Evolutionary conservation across 495 filamentous ascomycete genomes (phyloP), one percentile per base, ranked within the genome.

Genomic region (Lindgomyces ingoldianus): DNA sequence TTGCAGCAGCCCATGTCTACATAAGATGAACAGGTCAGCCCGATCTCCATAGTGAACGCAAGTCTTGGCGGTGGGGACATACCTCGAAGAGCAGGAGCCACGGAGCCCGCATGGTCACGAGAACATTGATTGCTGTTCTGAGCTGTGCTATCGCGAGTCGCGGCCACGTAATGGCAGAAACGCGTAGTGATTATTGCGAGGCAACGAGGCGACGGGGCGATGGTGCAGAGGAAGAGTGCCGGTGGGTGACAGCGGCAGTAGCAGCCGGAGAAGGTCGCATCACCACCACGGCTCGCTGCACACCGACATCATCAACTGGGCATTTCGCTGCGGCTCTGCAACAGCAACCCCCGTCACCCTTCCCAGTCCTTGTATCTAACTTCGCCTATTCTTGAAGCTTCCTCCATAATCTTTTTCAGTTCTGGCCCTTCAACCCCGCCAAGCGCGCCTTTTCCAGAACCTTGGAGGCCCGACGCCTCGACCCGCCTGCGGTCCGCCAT

Each of bases 81-180:
- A 68, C 65, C 65, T 68, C 65, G 60, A 68, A 24, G 30, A 60
- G 25, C 4, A 33, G 19, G 41, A 67, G 39, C 64, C 64, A 67
- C 42, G 56, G 59, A 11, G 41, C 26, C 50, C 19, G 45, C 60
- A 69, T 65, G 49, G 21, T 54, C 4, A n/a, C 16, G n/a, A 18
- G 6, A 19, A 9, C 44, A 47, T 47, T 4, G 14, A 47, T 47
- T 4, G 21, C n/a, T 14, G 36, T 26, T 44, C n/a, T 44, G 10
- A n/a, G 21, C n/a, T 14, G 36, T 26, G 45, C n/a, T 44, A 3
- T 12, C 49, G 54, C 52, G 14, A 14, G 21, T 3, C 26, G 39
- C 22, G 52, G 25, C 30, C 60, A 54, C 49, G 60, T 55, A 49
- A 49, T 42, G 25, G 60, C 42, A 41, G 45, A 25, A 25, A 3